Conservation (phyloP, 495 filamentous ascomycete species). For the Penicillium riverlandense region DNA sequence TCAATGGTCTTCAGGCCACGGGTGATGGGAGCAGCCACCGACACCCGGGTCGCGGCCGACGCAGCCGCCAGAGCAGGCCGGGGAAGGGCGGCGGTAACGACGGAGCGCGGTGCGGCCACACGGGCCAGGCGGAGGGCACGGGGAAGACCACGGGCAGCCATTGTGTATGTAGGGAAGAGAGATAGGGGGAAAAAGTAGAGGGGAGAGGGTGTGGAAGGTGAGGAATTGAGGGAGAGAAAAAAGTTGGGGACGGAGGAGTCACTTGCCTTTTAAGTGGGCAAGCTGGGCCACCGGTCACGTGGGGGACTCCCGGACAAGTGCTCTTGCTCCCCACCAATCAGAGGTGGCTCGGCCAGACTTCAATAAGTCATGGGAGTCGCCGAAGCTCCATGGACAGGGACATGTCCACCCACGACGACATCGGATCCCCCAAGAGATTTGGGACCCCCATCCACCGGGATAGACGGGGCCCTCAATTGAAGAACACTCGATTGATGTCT, state of each 20-base stretch:
- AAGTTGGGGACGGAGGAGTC: constrained; percentile 7
- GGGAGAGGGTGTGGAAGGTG: not conserved
- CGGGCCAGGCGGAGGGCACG: constrained; percentile 76
- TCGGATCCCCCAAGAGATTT: no score
- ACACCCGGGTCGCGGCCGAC: constrained; percentile 33
- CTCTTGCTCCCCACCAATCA: constrained; percentile 32
- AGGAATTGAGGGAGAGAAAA: not conserved
- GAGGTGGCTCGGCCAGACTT: no score
- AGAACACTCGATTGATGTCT: no score
- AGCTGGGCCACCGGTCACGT: constrained; percentile 14
- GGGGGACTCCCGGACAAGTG: constrained; percentile 25
- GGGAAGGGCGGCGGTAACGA: constrained; percentile 35
- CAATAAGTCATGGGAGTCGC: no score
- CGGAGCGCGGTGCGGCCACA: constrained; percentile 54
- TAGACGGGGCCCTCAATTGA: not conserved
- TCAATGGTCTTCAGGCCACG: constrained; percentile 53
- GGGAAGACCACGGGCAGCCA: constrained; percentile 80
- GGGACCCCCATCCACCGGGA: constrained; percentile 11
- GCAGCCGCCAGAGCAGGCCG: constrained; percentile 35
- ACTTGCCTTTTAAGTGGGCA: constrained; percentile 11
- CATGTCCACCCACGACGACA: no score
- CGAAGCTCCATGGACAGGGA: no score
- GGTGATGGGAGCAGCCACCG: constrained; percentile 46
- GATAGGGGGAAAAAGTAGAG: constrained; percentile 9
- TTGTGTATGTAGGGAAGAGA: constrained; percentile 42